Evolutionary conservation across 768 basidiomycete genomes (phyloP).

Genomic region (Mycena pura): DNA sequence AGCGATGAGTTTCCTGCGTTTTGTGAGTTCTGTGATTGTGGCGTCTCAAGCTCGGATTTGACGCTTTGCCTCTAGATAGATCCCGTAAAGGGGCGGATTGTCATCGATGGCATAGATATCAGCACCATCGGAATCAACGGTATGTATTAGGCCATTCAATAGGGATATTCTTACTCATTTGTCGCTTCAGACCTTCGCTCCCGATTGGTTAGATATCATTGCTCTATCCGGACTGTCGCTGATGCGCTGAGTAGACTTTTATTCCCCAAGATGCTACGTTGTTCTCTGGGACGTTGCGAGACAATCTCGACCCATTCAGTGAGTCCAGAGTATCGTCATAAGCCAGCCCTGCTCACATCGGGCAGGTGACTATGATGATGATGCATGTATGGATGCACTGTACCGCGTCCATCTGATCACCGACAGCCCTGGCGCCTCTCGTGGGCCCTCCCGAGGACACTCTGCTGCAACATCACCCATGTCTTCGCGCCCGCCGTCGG

Average conservation of each 20-base stretch:
- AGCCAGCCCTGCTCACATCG: not conserved
- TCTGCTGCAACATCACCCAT: conserved; percentile 56
- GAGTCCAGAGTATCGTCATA: not conserved
- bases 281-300: conserved; percentile 62
- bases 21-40: conserved; percentile 43
- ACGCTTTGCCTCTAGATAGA: conserved; percentile 50
- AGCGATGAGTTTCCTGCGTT: conserved; percentile 71
- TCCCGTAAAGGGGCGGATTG: conserved; percentile 60
- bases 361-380: conserved; percentile 76
- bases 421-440: conserved; percentile 54
- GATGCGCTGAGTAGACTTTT: conserved; percentile 45
- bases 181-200: conserved; percentile 18
- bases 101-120: conserved; percentile 76
- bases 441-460: conserved; percentile 54
- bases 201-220: conserved; percentile 1
- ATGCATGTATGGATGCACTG: conserved; percentile 81
- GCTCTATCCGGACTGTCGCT: not conserved
- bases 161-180: not conserved
- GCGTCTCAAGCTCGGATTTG: not conserved
- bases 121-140: conserved; percentile 69
- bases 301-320: conserved; percentile 25
- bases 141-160: not conserved
- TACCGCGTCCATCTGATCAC: conserved; percentile 80
- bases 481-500: conserved; percentile 50
- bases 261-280: conserved; percentile 63